These are phyloP conservation scores for Paragyromitra xinjiangensis DNA, from an alignment of 495 filamentous ascomycete genomes.

Conservation along the genomic window DNA sequence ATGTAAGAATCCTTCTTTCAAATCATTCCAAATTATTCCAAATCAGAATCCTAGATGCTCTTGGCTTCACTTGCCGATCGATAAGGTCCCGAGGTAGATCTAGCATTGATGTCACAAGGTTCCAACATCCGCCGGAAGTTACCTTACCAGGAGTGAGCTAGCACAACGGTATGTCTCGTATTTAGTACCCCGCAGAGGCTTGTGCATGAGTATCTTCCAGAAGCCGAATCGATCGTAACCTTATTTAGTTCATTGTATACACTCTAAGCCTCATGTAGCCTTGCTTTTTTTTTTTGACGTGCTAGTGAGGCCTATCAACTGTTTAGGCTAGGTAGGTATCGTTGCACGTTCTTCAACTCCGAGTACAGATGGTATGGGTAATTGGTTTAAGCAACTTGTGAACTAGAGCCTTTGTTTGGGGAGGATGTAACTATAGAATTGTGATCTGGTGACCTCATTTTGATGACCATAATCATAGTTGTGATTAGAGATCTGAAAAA, in stretches of 20 bases:
- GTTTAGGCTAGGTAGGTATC: neutral
- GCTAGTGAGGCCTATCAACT: neutral
- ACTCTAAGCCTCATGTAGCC: conserved; percentile 1
- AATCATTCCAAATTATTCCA: neutral
- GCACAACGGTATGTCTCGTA: neutral
- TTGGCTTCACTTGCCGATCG: neutral
- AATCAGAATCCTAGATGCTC: neutral
- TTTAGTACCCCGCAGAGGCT: neutral
- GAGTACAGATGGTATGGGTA: neutral
- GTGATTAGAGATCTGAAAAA: neutral
- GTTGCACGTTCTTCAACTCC: neutral
- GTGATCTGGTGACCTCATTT: neutral
- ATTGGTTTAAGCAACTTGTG: too few relatives aligned
- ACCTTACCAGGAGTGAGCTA: neutral
- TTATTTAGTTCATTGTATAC: neutral
- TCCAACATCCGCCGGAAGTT: neutral
- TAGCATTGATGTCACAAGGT: neutral
- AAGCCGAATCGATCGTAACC: neutral
- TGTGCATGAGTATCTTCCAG: neutral
- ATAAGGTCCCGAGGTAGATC: neutral
- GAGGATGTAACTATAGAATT: neutral
- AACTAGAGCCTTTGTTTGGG: neutral
- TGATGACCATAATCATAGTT: neutral
- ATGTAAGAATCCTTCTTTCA: neutral
- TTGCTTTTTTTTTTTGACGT: neutral